Evolutionary conservation across 2,329 filamentous ascomycete genomes (phyloP).

Genomic region (Leptographium flavum): DNA sequence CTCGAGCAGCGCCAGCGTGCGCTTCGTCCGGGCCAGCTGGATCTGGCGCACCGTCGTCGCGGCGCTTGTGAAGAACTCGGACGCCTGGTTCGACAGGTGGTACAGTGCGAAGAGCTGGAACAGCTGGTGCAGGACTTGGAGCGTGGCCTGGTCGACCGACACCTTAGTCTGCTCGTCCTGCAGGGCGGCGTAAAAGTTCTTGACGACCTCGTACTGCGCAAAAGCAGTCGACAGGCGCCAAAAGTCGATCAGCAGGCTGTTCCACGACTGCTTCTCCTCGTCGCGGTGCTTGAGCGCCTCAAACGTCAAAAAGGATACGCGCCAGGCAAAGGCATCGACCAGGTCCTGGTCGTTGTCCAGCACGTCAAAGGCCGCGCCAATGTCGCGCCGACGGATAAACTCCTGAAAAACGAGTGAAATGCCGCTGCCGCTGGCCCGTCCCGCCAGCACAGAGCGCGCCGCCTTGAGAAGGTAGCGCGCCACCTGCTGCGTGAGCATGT

Average conservation of each 20-base stretch:
- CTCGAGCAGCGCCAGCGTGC: constrained; percentile 54
- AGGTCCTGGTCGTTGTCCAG: constrained; percentile 56
- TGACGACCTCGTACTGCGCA: constrained; percentile 64
- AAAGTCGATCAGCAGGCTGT: constrained; percentile 64
- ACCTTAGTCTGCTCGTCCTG: constrained; percentile 30
- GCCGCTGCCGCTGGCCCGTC: constrained; percentile 46
- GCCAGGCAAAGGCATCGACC: constrained; percentile 63
- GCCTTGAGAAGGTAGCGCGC: constrained; percentile 65
- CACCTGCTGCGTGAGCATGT: constrained; percentile 71
- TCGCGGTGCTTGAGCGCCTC: constrained; percentile 63
- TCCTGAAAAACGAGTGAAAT: constrained; percentile 50
- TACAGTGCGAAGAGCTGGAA: constrained; percentile 67
- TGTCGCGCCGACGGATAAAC: constrained; percentile 51
- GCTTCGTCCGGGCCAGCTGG: constrained; percentile 46
- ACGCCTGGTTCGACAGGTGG: constrained; percentile 48
- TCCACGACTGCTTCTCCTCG: constrained; percentile 63
- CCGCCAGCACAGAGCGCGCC: constrained; percentile 53
- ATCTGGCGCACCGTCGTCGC: constrained; percentile 46
- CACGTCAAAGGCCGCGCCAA: constrained; percentile 54
- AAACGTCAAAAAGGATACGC: constrained; percentile 59
- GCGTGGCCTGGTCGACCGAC: constrained; percentile 42
- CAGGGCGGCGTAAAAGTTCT: constrained; percentile 46
- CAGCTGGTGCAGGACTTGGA: constrained; percentile 51
- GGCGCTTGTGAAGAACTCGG: constrained; percentile 26
- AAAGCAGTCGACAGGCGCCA: constrained; percentile 63